Base-by-base conservation (phyloP, 192 early-diverging fungal genomes). In the Phlyctochytrium arcticum region DNA sequence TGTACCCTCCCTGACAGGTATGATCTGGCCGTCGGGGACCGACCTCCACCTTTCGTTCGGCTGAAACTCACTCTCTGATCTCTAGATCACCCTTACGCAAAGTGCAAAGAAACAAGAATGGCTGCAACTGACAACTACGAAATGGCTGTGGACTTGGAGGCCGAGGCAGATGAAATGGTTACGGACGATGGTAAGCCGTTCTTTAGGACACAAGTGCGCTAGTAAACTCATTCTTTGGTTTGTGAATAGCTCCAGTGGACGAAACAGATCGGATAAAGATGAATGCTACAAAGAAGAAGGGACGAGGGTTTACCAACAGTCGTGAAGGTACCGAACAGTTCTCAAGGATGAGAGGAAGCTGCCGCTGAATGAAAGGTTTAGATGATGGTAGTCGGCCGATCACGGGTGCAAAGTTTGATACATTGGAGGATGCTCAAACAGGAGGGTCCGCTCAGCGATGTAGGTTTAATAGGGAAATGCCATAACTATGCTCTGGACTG, bases 381-480 rank as follows among this genome's bases (percentile, higher is more conserved):
- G 19, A n/a, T 9, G 33, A n/a, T 33, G 46, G 32, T n/a, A 57
- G 32, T 33, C 44, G 37, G 37, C 49, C 37, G 29, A 44, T 62
- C 24, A 29, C 35, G 34, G 60, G 34, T 53, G 72, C 33, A 12
- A 26, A 34, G 10, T 80, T 74, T 44, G 79, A 80, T n/a, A 47
- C 70, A 21, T 36, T 80, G 26, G 75, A 71, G 15, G 65, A 70
- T 15, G 54, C 36, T n/a, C 65, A 60, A 4, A 36, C 44, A 3
- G 78, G 74, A 9, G 48, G 39, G n/a, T n/a, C n/a, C 49, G 78
- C 72, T 5, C 78, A 80, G 39, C 37, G 68, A 67, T 80, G 78
- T 80, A 68, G 60, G 72, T 55, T n/a, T n/a, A n/a, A n/a, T n/a
- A n/a, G n/a, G n/a, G n/a, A n/a, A n/a, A n/a, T n/a, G n/a, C n/a